Evolutionary conservation across 768 basidiomycete species (phyloP).

Genomic region (Mycena latifolia): DNA sequence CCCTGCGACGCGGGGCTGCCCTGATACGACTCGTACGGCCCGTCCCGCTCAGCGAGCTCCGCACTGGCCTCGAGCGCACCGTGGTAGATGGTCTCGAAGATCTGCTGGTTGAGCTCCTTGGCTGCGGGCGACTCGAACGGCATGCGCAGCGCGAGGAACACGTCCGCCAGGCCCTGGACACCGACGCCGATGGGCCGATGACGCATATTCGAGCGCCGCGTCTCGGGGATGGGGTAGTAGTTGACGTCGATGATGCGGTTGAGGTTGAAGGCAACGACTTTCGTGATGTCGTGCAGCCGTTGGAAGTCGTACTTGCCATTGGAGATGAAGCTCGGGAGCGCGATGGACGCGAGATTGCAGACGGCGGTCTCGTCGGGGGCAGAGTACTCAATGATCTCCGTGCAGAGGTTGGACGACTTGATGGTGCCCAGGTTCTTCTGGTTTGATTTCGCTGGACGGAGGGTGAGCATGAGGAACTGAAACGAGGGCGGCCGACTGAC

Average conservation of each 20-base stretch:
- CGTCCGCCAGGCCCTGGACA: conserved; percentile 87
- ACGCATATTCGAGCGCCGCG: conserved; percentile 82
- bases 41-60: conserved; percentile 73
- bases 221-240: conserved; percentile 83
- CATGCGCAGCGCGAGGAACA: conserved; percentile 87
- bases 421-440: conserved; percentile 89
- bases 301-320: conserved; percentile 79
- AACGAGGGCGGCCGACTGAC: conserved; percentile 56
- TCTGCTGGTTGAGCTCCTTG: conserved; percentile 77
- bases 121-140: conserved; percentile 83
- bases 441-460: conserved; percentile 76
- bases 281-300: conserved; percentile 80
- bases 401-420: conserved; percentile 89
- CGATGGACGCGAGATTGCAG: conserved; percentile 87
- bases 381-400: conserved; percentile 89
- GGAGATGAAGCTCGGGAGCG: conserved; percentile 79
- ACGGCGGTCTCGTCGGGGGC: conserved; percentile 87
- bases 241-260: conserved; percentile 83
- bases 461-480: neutral
- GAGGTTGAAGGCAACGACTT: conserved; percentile 82
- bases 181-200: conserved; percentile 88
- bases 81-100: conserved; percentile 91
- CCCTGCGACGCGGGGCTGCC: conserved; percentile 81
- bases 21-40: conserved; percentile 75
- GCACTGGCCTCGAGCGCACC: conserved; percentile 79